Evolutionary conservation across 768 basidiomycete genomes (phyloP).

Genomic region (Naganishia antarctica): DNA sequence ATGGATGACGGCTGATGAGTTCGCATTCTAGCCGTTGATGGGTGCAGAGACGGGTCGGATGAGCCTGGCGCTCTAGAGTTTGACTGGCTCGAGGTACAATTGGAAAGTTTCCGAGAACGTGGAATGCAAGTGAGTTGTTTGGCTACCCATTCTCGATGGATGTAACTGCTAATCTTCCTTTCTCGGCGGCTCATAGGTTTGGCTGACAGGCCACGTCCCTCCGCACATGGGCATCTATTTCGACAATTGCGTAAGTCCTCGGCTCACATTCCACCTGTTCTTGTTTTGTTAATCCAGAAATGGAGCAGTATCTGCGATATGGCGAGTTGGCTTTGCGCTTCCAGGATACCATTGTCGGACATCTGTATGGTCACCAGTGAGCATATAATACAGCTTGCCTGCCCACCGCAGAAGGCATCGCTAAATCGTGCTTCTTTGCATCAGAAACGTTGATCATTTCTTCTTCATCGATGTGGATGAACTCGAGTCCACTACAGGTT

Average conservation of each 20-base stretch:
- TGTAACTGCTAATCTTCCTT: too few species aligned
- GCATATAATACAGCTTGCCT: too few species aligned
- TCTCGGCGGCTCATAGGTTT: too few species aligned
- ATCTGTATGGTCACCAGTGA: slow-evolving; percentile 65
- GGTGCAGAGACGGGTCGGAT: slow-evolving; percentile 60
- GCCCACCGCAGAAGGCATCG: too few species aligned
- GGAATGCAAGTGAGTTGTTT: slow-evolving; percentile 62
- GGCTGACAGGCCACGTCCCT: slow-evolving; percentile 70
- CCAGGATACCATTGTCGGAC: slow-evolving; percentile 82
- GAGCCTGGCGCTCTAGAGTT: slow-evolving; percentile 86
- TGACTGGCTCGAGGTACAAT: slow-evolving; percentile 84
- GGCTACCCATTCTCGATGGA: not conserved
- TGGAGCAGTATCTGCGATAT: slow-evolving; percentile 55
- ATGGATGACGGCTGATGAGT: not conserved
- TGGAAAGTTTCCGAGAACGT: slow-evolving; percentile 62
- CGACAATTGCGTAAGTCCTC: slow-evolving; percentile 68
- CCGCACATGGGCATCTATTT: slow-evolving; percentile 75
- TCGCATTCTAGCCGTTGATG: slow-evolving; percentile 61
- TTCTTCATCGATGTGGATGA: slow-evolving; percentile 51
- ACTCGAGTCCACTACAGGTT: slow-evolving; percentile 36
- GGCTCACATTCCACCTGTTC: not conserved
- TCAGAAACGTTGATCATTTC: slow-evolving; percentile 70
- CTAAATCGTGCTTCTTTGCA: not conserved
- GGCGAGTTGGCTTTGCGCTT: slow-evolving; percentile 65
- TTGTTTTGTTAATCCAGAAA: not conserved